Evolutionary conservation across 2,329 filamentous ascomycete species (phyloP).

Genomic region (Epichloe brachyelytri): DNA sequence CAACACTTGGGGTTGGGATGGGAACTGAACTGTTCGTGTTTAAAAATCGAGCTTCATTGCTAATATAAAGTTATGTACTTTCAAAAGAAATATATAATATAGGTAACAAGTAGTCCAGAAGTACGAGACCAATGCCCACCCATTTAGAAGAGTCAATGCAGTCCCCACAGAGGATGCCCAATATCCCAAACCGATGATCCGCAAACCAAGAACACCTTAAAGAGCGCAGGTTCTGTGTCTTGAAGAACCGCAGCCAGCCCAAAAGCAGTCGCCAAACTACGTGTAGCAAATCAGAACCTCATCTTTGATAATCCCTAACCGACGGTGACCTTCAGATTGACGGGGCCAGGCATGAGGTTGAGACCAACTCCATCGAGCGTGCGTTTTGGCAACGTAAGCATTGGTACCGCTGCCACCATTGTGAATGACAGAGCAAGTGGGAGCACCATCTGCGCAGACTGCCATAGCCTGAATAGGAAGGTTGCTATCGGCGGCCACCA

Average conservation of each 20-base stretch:
- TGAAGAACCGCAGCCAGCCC: neutral
- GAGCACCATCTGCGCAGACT: constrained; percentile 20
- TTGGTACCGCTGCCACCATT: constrained; percentile 22
- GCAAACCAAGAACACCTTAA: neutral
- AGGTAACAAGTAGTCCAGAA: constrained; percentile 5
- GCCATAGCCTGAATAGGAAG: constrained; percentile 22
- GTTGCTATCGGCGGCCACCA: constrained; percentile 26
- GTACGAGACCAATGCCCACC: neutral
- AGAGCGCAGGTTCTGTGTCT: neutral
- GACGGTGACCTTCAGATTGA: constrained; percentile 19
- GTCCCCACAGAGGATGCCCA: neutral
- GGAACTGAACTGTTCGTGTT: neutral
- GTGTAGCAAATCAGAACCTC: neutral
- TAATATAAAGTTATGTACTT: constrained; percentile 5
- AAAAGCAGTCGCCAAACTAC: neutral
- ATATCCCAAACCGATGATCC: neutral
- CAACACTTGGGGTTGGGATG: neutral
- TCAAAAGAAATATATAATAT: constrained; percentile 6
- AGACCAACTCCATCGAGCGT: constrained; percentile 28
- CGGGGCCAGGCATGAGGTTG: constrained; percentile 21
- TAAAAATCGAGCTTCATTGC: neutral
- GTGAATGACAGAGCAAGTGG: constrained; percentile 29
- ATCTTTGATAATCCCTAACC: constrained; percentile 12
- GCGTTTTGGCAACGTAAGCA: constrained; percentile 25
- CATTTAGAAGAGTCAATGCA: constrained; percentile 2